phyloP scores from a whole-genome alignment of 1,284 basidiomycete genomes.

The Sanghuangporus sanghuang region DNA sequence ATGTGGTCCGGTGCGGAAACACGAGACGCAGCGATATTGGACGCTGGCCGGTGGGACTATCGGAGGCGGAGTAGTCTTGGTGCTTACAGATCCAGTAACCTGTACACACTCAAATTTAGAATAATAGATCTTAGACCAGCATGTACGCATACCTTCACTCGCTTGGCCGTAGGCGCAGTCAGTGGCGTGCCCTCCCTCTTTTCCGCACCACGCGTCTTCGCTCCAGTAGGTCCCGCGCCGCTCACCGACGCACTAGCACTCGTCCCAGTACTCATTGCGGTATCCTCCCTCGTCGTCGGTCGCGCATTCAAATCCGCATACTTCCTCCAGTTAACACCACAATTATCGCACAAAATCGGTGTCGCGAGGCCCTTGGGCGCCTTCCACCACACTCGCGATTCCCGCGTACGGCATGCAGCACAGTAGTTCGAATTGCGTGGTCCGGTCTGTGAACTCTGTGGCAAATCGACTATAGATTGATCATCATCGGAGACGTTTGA shows the following conservation, averaged over 20 bases:
- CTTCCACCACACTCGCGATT: slow-evolving; percentile 80
- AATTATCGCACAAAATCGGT: slow-evolving; percentile 72
- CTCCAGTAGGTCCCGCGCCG: slow-evolving; percentile 28
- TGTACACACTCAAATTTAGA: slow-evolving; percentile 22
- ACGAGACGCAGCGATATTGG: slow-evolving; percentile 72
- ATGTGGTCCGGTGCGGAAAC: slow-evolving; percentile 65
- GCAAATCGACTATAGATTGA: slow-evolving; percentile 54
- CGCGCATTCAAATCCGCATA: slow-evolving; percentile 82
- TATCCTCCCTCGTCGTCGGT: slow-evolving; percentile 58
- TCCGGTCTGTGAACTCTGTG: slow-evolving; percentile 42
- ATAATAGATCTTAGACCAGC: background rate
- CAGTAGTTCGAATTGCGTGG: slow-evolving; percentile 40
- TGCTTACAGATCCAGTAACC: slow-evolving; percentile 43
- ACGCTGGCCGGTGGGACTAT: slow-evolving; percentile 30
- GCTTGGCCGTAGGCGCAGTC: slow-evolving; percentile 54
- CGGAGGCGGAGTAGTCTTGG: slow-evolving; percentile 54
- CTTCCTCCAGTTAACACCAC: slow-evolving; percentile 81
- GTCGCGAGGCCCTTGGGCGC: slow-evolving; percentile 73
- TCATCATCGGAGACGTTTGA: slow-evolving; percentile 43
- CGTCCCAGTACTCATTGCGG: slow-evolving; percentile 19
- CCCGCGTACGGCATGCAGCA: slow-evolving; percentile 73
- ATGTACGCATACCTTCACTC: slow-evolving; percentile 51
- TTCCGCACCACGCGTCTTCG: slow-evolving; percentile 45
- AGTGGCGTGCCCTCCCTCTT: slow-evolving; percentile 81
- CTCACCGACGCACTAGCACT: background rate